Percentiles rank a stretch among this genome's conserved stretches.
phyloP scores from a whole-genome alignment of 371 early-diverging fungal genomes.

The Synchytrium microbalum region DNA sequence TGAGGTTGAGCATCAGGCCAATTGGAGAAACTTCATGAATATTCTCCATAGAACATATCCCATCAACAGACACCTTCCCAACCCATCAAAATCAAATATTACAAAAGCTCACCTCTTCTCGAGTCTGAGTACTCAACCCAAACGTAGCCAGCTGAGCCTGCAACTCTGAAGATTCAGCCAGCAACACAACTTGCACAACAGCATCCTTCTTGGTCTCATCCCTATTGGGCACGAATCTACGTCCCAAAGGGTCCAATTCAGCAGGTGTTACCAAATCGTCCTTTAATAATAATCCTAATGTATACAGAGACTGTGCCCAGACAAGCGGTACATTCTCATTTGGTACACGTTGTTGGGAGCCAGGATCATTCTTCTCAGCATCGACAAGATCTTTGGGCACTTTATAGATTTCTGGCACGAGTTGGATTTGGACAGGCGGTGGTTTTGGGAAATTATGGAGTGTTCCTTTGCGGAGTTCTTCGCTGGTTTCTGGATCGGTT shows the following conservation, averaged over 20 bases:
- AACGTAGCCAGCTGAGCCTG: slow-evolving; percentile 61
- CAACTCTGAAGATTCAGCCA: slow-evolving; percentile 65
- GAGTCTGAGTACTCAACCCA: slow-evolving; percentile 73
- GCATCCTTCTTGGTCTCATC: slow-evolving; percentile 36
- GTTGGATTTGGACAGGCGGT: slow-evolving; percentile 28
- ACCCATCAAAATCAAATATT: too few species aligned
- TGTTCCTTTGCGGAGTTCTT: neutral
- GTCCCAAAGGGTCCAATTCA: slow-evolving; percentile 81
- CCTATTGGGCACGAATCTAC: slow-evolving; percentile 41
- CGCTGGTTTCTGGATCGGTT: neutral
- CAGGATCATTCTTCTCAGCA: slow-evolving; percentile 63
- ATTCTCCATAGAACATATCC: neutral
- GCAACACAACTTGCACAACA: slow-evolving; percentile 72
- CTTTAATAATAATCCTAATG: slow-evolving; percentile 68
- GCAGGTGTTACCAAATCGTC: slow-evolving; percentile 69
- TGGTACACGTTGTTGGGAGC: slow-evolving; percentile 68
- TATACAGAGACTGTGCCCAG: slow-evolving; percentile 81
- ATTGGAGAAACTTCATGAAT: neutral
- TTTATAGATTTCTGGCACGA: slow-evolving; percentile 76
- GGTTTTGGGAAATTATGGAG: neutral
- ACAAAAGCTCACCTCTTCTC: slow-evolving; percentile 6
- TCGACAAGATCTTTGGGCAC: slow-evolving; percentile 67
- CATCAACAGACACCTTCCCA: too few species aligned
- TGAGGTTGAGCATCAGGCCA: neutral
- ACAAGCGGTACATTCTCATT: slow-evolving; percentile 85